phyloP scores from a whole-genome alignment of 2,329 filamentous ascomycete genomes.

The Colletotrichum salicis region DNA sequence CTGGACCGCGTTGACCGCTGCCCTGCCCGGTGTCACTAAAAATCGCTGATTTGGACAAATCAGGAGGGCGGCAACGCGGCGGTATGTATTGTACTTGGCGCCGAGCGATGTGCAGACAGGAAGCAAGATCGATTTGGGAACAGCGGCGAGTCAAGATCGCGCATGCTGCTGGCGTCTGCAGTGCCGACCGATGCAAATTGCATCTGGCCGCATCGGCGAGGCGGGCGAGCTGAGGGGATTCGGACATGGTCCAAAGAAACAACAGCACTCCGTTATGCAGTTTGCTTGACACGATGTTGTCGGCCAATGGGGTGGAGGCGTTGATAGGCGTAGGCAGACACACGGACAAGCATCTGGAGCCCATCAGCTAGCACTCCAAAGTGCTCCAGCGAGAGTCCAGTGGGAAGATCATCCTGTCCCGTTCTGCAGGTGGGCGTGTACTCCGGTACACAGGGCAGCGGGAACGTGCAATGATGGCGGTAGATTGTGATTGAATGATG shows the following conservation, averaged over 20 bases:
- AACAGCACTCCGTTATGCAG: slow-evolving; percentile 9
- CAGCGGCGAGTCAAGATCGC: slow-evolving; percentile 16
- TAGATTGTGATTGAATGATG: slow-evolving; percentile 16
- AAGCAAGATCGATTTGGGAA: slow-evolving; percentile 32
- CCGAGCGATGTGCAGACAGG: slow-evolving; percentile 24
- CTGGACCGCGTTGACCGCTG: background rate
- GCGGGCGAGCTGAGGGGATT: slow-evolving; percentile 25
- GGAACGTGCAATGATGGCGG: slow-evolving; percentile 17
- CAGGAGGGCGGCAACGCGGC: background rate
- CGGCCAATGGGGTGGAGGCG: slow-evolving; percentile 12
- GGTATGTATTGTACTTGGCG: background rate
- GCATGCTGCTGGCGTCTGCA: slow-evolving; percentile 30
- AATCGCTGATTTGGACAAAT: background rate
- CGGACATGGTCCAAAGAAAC: slow-evolving; percentile 27
- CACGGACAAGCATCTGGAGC: slow-evolving; percentile 12
- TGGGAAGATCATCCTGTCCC: slow-evolving; percentile 27
- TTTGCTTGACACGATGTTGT: slow-evolving; percentile 16
- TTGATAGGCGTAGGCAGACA: slow-evolving; percentile 4
- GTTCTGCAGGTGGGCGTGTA: slow-evolving; percentile 20
- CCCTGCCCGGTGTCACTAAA: background rate
- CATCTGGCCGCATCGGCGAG: slow-evolving; percentile 19
- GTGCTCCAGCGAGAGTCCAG: background rate
- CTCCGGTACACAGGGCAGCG: slow-evolving; percentile 29
- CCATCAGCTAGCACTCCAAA: slow-evolving; percentile 1
- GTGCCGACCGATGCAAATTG: slow-evolving; percentile 14